phyloP scores from a whole-genome alignment of 257 asterid genomes.

The Galeopsis tetrahit region DNA sequence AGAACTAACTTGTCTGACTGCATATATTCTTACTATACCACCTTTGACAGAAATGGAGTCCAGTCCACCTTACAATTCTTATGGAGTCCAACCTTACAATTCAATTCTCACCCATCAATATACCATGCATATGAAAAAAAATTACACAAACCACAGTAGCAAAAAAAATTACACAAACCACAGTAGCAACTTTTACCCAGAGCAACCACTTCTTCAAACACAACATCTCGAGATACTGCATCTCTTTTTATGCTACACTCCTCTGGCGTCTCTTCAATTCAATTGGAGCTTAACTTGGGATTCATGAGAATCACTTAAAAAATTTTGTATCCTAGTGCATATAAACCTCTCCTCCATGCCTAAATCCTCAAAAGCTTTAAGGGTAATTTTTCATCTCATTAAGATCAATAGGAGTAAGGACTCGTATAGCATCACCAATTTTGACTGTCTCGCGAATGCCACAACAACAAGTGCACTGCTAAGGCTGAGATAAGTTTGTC shows the following conservation, averaged over 20 bases:
- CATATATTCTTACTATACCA: no score
- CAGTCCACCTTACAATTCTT: no score
- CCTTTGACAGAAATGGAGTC: no score
- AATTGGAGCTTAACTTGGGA: constrained; percentile 19
- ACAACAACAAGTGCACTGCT: constrained; percentile 55
- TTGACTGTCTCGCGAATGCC: constrained; percentile 57
- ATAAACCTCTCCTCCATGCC: constrained; percentile 77
- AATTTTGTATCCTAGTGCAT: constrained; percentile 44
- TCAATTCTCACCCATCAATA: no score
- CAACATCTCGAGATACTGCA: constrained; percentile 27
- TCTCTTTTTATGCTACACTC: constrained; percentile 37
- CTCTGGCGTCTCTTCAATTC: constrained; percentile 37
- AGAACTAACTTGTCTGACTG: no score
- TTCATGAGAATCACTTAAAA: constrained; percentile 37
- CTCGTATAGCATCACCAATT: constrained; percentile 69
- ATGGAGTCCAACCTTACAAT: no score
- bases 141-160: no score
- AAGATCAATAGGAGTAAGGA: constrained; percentile 27
- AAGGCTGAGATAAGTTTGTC: constrained; percentile 53
- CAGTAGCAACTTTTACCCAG: no score
- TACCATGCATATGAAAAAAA: no score
- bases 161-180: no score
- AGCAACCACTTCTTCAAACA: constrained; percentile 10
- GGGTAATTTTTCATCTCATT: constrained; percentile 46
- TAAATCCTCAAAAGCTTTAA: constrained; percentile 64